Evolutionary conservation across 2,329 filamentous ascomycete species (phyloP).

Genomic region (Grosmannia huntii): DNA sequence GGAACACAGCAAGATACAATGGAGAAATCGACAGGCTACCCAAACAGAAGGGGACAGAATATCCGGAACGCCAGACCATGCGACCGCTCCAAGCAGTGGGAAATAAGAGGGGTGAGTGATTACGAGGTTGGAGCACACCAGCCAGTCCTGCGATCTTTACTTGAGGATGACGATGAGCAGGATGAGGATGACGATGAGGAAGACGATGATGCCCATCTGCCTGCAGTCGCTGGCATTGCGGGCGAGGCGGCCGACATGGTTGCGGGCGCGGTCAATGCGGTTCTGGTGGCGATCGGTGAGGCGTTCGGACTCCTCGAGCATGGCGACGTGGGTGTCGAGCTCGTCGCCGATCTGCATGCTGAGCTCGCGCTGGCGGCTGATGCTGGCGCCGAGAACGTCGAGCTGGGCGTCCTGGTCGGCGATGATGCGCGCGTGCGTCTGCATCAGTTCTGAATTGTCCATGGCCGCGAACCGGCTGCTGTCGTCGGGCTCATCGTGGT

Average conservation of each 20-base stretch:
- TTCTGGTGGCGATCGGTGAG: conserved; percentile 69
- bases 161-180: conserved; percentile 74
- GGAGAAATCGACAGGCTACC: not conserved
- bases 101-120: not conserved
- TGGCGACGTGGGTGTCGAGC: conserved; percentile 74
- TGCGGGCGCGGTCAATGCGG: conserved; percentile 62
- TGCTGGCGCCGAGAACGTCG: conserved; percentile 75
- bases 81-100: not conserved
- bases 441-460: conserved; percentile 75
- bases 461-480: conserved; percentile 21
- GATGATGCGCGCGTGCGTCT: conserved; percentile 68
- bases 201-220: conserved; percentile 72
- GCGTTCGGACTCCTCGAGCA: conserved; percentile 82
- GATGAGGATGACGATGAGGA: conserved; percentile 69
- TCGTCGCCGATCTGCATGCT: conserved; percentile 95
- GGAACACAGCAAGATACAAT: not conserved
- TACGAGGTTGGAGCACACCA: not conserved
- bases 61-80: conserved; percentile 1
- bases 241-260: conserved; percentile 58
- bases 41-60: not conserved
- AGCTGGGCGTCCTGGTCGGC: conserved; percentile 88
- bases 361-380: conserved; percentile 79
- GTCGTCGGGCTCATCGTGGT: conserved; percentile 54
- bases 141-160: conserved; percentile 21
- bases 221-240: conserved; percentile 70